Evolutionary conservation across 257 asterid genomes (phyloP).

Genomic region (Petunia axillaris): DNA sequence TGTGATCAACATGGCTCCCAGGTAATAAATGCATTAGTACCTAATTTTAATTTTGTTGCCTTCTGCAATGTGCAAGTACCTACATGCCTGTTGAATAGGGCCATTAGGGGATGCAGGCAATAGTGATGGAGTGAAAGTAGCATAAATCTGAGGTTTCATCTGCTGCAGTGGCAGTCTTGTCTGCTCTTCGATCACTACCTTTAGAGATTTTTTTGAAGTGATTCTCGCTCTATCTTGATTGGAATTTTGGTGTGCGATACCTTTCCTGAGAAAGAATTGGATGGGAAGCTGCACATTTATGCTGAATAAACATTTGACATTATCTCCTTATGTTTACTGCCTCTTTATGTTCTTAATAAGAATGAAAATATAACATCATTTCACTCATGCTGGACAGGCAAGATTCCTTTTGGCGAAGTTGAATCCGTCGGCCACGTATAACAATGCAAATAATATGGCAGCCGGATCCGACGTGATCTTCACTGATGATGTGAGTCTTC

Average conservation of each 20-base stretch:
- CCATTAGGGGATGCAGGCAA: not conserved
- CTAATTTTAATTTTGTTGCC: not conserved
- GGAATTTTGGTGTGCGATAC: no score
- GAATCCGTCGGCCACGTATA: constrained; percentile 97
- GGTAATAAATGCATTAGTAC: constrained; percentile 44
- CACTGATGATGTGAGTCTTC: constrained; percentile 95
- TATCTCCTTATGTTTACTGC: not conserved
- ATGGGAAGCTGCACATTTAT: no score
- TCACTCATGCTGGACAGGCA: constrained; percentile 61
- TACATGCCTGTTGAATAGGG: not conserved
- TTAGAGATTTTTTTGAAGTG: no score
- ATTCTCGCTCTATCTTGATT: no score
- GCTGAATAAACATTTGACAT: no score
- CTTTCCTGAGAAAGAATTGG: no score
- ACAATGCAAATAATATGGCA: constrained; percentile 77
- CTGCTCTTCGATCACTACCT: no score
- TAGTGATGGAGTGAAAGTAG: not conserved
- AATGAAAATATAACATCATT: constrained; percentile 1
- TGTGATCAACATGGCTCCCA: constrained; percentile 99
- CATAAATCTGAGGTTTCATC: no score
- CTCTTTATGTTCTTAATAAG: not conserved
- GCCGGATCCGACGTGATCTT: constrained; percentile 87
- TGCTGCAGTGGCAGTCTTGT: no score
- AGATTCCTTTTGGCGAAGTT: constrained; percentile 91
- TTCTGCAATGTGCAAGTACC: not conserved